phyloP scores from a whole-genome alignment of 495 filamentous ascomycete genomes.

The Sabuloglossum arenarium region DNA sequence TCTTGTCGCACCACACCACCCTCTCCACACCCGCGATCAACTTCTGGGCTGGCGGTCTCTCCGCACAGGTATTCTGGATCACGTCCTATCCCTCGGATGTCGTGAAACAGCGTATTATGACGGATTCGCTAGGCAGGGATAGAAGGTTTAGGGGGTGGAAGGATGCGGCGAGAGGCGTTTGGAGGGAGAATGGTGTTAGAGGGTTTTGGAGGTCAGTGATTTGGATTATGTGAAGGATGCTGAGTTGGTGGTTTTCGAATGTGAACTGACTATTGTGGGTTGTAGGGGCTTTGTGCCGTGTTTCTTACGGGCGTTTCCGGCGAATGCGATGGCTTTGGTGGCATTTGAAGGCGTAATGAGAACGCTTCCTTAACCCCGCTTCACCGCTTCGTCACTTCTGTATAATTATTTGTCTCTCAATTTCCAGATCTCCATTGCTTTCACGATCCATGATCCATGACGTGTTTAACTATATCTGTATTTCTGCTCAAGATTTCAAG shows the following conservation, averaged over 20 bases:
- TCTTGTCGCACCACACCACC: constrained; percentile 41
- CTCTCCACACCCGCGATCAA: constrained; percentile 66
- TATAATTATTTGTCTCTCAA: not conserved
- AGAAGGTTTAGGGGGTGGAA: constrained; percentile 55
- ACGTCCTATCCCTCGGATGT: constrained; percentile 84
- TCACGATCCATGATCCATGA: too few species aligned
- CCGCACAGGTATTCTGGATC: constrained; percentile 85
- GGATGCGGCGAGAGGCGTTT: constrained; percentile 60
- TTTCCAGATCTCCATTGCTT: not conserved
- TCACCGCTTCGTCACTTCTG: not conserved
- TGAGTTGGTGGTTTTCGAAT: not conserved
- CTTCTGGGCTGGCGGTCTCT: constrained; percentile 91
- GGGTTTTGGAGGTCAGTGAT: constrained; percentile 53
- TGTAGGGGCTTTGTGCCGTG: constrained; percentile 62
- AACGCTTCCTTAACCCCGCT: constrained; percentile 29
- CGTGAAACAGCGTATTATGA: constrained; percentile 97
- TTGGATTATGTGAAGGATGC: not conserved
- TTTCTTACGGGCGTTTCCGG: constrained; percentile 84
- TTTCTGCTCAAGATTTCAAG: not conserved
- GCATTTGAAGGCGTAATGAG: constrained; percentile 90
- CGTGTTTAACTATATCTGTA: not conserved
- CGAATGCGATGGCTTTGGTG: constrained; percentile 83
- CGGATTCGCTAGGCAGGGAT: constrained; percentile 56
- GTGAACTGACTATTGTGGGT: not conserved
- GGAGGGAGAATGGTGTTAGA: constrained; percentile 44